Percentiles rank a stretch among this genome's conserved stretches.
These are phyloP conservation scores for Mortierella polycephala DNA, from an alignment of 371 early-diverging fungal genomes.

Conservation along the genomic window DNA sequence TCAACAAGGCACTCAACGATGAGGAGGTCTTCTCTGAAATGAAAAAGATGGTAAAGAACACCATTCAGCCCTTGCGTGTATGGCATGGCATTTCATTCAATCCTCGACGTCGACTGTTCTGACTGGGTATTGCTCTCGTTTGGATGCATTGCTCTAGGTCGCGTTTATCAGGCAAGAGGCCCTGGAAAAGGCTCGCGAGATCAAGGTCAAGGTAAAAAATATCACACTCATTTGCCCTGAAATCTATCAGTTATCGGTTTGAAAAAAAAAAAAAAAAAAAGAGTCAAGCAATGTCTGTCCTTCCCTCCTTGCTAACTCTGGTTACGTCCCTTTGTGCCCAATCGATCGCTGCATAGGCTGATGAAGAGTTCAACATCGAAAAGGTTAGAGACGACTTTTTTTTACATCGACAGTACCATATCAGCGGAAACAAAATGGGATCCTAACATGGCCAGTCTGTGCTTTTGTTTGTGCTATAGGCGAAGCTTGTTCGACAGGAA, in stretches of 20 bases:
- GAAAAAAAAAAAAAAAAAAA: neutral
- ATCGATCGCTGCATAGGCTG: conserved; percentile 70
- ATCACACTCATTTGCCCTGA: neutral
- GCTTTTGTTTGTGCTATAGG: conserved; percentile 57
- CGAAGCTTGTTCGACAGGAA: conserved; percentile 93
- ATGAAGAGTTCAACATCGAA: conserved; percentile 99
- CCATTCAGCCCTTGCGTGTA: neutral
- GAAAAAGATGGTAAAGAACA: conserved; percentile 81
- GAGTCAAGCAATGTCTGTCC: neutral
- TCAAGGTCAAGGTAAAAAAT: conserved; percentile 92
- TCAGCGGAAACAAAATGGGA: neutral
- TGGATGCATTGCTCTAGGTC: conserved; percentile 60
- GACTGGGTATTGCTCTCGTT: neutral
- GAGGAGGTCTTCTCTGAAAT: conserved; percentile 91
- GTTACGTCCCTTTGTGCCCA: no score
- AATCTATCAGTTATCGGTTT: neutral
- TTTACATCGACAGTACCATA: conserved; percentile 8
- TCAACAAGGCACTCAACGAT: conserved; percentile 84
- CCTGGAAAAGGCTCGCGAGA: conserved; percentile 96
- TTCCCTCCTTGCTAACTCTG: neutral
- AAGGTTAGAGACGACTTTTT: conserved; percentile 70
- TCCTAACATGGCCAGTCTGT: neutral
- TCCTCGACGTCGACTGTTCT: neutral
- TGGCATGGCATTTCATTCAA: neutral
- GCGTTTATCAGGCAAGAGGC: conserved; percentile 99